Conservation (phyloP, 768 basidiomycete genomes). For the Hygrophorus russula region DNA sequence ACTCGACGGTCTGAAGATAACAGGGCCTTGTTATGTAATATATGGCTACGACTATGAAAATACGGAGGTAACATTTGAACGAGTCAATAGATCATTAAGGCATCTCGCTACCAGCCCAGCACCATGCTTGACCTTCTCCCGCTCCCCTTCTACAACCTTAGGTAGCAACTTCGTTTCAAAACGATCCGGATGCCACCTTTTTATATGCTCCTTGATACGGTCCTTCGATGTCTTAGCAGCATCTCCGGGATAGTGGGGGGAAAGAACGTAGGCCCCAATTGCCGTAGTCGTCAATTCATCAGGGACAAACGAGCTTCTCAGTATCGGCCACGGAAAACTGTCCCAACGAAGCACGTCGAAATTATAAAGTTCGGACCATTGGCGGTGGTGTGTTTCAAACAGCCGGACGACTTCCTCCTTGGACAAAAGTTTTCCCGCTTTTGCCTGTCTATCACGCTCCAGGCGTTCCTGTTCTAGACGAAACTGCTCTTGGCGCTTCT, state of each 20-base stretch:
- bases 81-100: constrained; percentile 56
- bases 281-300: constrained; percentile 50
- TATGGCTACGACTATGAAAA: no score
- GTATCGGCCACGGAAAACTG: constrained; percentile 67
- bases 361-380: constrained; percentile 40
- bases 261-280: constrained; percentile 53
- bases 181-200: constrained; percentile 75
- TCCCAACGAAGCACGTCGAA: constrained; percentile 44
- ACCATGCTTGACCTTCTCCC: constrained; percentile 59
- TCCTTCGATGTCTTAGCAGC: constrained; percentile 49
- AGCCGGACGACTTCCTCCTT: constrained; percentile 46
- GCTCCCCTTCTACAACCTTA: constrained; percentile 52
- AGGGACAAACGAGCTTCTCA: constrained; percentile 40
- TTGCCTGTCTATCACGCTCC: constrained; percentile 44
- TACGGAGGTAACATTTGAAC: no score
- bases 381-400: constrained; percentile 50
- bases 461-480: constrained; percentile 53
- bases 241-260: constrained; percentile 43
- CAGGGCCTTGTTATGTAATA: no score
- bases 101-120: constrained; percentile 61
- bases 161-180: constrained; percentile 61
- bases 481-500: constrained; percentile 60
- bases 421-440: constrained; percentile 32
- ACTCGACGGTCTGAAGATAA: no score
- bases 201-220: constrained; percentile 64